Conservation (phyloP, 2,329 filamentous ascomycete species). For the Phoma sp. region DNA sequence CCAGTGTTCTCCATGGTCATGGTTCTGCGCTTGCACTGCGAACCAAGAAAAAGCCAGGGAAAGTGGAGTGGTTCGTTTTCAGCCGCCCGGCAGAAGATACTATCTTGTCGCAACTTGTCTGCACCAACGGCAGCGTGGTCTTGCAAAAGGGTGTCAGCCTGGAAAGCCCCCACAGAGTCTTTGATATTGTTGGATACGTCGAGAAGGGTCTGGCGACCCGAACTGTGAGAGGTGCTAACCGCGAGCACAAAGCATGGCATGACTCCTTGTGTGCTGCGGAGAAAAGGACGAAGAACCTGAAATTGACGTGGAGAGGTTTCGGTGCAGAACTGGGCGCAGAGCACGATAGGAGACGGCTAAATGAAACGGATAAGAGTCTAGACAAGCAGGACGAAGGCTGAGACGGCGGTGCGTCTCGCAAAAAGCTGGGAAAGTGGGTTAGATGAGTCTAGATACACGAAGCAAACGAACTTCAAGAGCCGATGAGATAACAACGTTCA, state of each 20-base stretch:
- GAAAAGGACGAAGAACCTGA: slow-evolving; percentile 45
- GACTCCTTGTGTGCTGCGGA: slow-evolving; percentile 22
- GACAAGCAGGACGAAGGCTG: background rate
- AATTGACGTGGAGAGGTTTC: slow-evolving; percentile 18
- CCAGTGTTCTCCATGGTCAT: slow-evolving; percentile 17
- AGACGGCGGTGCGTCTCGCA: background rate
- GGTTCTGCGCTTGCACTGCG: slow-evolving; percentile 36
- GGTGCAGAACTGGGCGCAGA: slow-evolving; percentile 11
- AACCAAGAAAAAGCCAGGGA: background rate
- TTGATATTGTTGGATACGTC: slow-evolving; percentile 27
- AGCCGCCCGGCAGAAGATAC: slow-evolving; percentile 1
- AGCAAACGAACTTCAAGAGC: background rate
- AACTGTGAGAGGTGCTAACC: slow-evolving; percentile 13
- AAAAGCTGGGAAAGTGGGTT: background rate
- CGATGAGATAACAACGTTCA: background rate
- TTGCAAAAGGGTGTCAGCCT: background rate
- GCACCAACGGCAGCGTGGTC: background rate
- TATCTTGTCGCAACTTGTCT: slow-evolving; percentile 11
- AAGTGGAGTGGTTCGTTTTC: slow-evolving; percentile 35
- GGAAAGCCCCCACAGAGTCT: slow-evolving; percentile 16
- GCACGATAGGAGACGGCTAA: background rate
- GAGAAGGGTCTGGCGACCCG: slow-evolving; percentile 14
- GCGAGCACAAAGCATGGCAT: slow-evolving; percentile 31
- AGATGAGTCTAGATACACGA: background rate
- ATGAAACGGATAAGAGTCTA: background rate